Percentiles rank a stretch among this genome's conserved stretches.
These are phyloP conservation scores for Phalaenopsis aphrodite DNA, from an alignment of 106 monocot species.

Conservation along the genomic window DNA sequence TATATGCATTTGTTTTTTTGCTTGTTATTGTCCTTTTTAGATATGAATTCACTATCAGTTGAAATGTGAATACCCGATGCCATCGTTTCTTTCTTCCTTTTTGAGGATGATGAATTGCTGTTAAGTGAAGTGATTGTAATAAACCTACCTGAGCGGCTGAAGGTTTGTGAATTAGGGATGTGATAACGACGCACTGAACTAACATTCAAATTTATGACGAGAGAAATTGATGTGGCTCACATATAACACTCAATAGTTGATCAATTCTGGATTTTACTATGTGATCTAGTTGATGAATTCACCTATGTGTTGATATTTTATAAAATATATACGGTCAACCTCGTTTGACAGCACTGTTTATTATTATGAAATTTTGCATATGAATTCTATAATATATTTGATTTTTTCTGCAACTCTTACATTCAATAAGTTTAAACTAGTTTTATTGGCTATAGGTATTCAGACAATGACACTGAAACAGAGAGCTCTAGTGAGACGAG, in stretches of 20 bases:
- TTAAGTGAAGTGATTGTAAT: neutral
- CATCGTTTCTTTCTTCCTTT: neutral
- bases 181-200: neutral
- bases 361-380: neutral
- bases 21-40: neutral
- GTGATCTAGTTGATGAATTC: neutral
- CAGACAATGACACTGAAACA: slow-evolving; percentile 32
- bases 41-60: neutral
- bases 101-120: neutral
- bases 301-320: neutral
- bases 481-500: slow-evolving; percentile 31
- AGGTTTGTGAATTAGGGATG: neutral
- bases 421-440: neutral
- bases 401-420: neutral
- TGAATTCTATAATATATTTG: neutral
- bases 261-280: neutral
- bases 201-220: neutral
- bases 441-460: slow-evolving; percentile 14
- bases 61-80: neutral
- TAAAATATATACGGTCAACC: neutral
- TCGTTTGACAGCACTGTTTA: neutral
- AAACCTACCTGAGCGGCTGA: neutral
- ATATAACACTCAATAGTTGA: neutral
- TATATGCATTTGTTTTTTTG: neutral
- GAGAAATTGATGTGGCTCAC: neutral